These are phyloP conservation scores for Asclepias syriaca DNA, from an alignment of 257 asterid species.

Conservation along the genomic window DNA sequence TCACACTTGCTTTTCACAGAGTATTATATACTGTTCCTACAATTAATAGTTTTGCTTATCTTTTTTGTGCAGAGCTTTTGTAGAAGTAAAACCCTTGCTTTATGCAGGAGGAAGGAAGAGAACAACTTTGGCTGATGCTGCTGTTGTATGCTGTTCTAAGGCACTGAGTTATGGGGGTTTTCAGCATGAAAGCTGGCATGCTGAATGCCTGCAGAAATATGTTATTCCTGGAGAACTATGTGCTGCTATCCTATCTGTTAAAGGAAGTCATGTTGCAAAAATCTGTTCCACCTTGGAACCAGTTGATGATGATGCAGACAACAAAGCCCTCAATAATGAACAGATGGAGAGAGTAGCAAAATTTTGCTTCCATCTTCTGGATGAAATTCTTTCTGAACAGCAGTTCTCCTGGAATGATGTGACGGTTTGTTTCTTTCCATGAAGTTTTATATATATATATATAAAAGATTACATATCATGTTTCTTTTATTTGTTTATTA, in stretches of 20 bases:
- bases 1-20: neutral
- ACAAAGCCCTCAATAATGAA: constrained; percentile 29
- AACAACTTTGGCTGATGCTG: constrained; percentile 28
- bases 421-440: constrained; percentile 47
- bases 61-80: constrained; percentile 57
- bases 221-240: constrained; percentile 50
- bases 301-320: constrained; percentile 20
- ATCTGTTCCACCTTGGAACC: constrained; percentile 29
- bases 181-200: constrained; percentile 66
- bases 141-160: constrained; percentile 26
- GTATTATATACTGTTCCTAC: neutral
- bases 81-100: constrained; percentile 89
- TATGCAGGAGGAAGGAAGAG: constrained; percentile 37
- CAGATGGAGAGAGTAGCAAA: constrained; percentile 43
- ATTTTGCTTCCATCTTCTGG: constrained; percentile 63
- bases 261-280: constrained; percentile 42
- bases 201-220: constrained; percentile 56
- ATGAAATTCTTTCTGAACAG: constrained; percentile 49
- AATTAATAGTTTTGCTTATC: neutral
- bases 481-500: too few relatives aligned
- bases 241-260: constrained; percentile 55
- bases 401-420: constrained; percentile 67
- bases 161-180: constrained; percentile 52
- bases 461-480: neutral
- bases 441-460: neutral